Percentiles rank a stretch among this genome's conserved stretches.
phyloP scores from a whole-genome alignment of 768 basidiomycete genomes.

The Royoungia palumana region DNA sequence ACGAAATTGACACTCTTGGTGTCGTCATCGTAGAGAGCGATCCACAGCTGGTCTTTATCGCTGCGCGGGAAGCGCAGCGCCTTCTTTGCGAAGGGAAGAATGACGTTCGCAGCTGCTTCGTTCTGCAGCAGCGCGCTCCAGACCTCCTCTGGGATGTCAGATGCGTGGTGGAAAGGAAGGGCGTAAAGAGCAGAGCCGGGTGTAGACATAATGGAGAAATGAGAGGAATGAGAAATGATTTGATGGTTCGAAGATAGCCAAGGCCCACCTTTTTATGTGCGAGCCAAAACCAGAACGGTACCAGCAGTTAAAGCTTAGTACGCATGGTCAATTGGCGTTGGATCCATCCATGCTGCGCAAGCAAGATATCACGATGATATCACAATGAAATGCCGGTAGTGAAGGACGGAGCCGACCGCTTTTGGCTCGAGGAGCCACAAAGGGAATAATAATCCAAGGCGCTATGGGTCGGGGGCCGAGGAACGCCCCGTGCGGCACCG shows the following conservation, averaged over 20 bases:
- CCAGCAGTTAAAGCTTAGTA: background rate
- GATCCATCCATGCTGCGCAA: conserved; percentile 2
- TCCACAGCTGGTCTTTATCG: conserved; percentile 27
- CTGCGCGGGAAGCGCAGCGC: conserved; percentile 7
- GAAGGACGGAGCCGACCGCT: background rate
- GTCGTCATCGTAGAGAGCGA: conserved; percentile 24
- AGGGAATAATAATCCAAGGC: background rate
- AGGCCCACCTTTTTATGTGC: conserved; percentile 5
- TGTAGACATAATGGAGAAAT: conserved; percentile 15
- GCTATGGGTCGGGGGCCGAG: conserved; percentile 1
- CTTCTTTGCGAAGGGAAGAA: conserved; percentile 39
- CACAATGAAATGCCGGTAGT: background rate
- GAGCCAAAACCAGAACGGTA: background rate
- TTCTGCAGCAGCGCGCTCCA: conserved; percentile 28
- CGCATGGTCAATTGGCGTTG: background rate
- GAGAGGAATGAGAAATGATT: background rate
- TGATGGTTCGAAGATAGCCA: conserved; percentile 10
- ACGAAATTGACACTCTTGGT: conserved; percentile 35
- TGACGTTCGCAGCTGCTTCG: conserved; percentile 37
- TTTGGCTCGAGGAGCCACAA: background rate
- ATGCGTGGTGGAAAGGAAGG: conserved; percentile 1
- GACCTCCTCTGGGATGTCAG: conserved; percentile 22
- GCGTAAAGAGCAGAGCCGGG: background rate
- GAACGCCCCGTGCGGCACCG: background rate
- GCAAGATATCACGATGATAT: too few species aligned